These are phyloP conservation scores for Jaltomata sinuosa DNA, from an alignment of 257 asterid species.

Conservation along the genomic window DNA sequence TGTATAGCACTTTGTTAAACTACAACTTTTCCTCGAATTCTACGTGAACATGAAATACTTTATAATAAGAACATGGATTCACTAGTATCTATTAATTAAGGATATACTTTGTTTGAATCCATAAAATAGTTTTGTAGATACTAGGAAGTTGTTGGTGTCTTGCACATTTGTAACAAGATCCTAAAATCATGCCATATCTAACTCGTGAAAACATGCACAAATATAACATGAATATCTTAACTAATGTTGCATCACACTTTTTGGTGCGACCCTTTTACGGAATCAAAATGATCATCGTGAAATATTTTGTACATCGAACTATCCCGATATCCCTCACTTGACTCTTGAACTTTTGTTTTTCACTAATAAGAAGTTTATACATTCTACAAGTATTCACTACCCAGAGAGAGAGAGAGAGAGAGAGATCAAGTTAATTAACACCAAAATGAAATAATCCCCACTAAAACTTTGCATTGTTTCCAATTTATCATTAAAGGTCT, in stretches of 20 bases:
- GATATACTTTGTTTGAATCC: background rate
- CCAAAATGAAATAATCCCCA: background rate
- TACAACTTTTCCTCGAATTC: background rate
- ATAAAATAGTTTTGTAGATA: background rate
- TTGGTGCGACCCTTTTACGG: background rate
- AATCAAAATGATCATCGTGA: background rate
- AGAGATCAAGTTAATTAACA: background rate
- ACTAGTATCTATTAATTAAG: background rate
- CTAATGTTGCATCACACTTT: background rate
- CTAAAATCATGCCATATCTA: slow-evolving; percentile 8
- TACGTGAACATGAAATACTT: background rate
- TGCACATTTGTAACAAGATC: slow-evolving; percentile 12
- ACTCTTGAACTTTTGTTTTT: background rate
- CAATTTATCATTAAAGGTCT: background rate
- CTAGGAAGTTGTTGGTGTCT: background rate
- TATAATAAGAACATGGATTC: background rate
- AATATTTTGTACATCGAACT: background rate
- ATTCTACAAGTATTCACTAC: background rate
- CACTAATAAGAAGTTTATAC: background rate
- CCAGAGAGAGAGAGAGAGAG: background rate
- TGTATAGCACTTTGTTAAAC: too few species aligned
- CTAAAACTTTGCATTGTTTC: background rate
- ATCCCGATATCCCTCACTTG: background rate
- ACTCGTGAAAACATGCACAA: background rate
- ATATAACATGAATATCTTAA: background rate